Evolutionary conservation across 2,329 filamentous ascomycete genomes (phyloP).

Genomic region (Talaromyces islandicus): DNA sequence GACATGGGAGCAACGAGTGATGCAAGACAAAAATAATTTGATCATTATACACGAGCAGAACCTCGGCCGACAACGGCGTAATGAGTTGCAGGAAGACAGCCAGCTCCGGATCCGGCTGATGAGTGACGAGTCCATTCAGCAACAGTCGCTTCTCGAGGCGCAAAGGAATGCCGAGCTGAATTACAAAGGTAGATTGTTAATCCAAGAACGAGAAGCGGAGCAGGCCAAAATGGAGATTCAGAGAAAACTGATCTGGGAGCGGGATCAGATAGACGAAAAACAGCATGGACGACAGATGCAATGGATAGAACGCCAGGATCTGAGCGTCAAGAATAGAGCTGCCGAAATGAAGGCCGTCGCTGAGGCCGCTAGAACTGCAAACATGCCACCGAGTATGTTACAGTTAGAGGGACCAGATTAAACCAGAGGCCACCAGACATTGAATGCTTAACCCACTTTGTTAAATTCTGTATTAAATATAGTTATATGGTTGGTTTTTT

Average conservation of each 20-base stretch:
- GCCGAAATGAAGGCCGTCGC: not conserved
- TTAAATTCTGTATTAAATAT: not conserved
- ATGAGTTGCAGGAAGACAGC: not conserved
- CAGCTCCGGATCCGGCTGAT: not conserved
- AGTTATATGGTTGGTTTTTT: not conserved
- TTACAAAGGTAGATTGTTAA: not conserved
- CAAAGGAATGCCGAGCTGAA: not conserved
- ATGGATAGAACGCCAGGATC: not conserved
- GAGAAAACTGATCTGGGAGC: not conserved
- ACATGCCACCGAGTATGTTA: not conserved
- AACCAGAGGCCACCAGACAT: not conserved
- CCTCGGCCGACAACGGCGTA: not conserved
- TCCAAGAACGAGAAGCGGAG: not conserved
- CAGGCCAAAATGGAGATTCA: not conserved
- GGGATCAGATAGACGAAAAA: constrained; percentile 1
- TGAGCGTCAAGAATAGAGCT: not conserved
- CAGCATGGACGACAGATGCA: not conserved
- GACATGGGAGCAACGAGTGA: not conserved
- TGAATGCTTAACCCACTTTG: not conserved
- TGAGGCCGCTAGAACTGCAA: not conserved
- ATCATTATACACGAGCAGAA: not conserved
- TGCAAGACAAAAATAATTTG: not conserved
- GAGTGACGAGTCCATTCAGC: not conserved
- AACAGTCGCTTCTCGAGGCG: not conserved
- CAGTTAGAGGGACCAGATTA: not conserved